phyloP scores from a whole-genome alignment of 2,329 filamentous ascomycete genomes.

The Bipolaris victoriae region DNA sequence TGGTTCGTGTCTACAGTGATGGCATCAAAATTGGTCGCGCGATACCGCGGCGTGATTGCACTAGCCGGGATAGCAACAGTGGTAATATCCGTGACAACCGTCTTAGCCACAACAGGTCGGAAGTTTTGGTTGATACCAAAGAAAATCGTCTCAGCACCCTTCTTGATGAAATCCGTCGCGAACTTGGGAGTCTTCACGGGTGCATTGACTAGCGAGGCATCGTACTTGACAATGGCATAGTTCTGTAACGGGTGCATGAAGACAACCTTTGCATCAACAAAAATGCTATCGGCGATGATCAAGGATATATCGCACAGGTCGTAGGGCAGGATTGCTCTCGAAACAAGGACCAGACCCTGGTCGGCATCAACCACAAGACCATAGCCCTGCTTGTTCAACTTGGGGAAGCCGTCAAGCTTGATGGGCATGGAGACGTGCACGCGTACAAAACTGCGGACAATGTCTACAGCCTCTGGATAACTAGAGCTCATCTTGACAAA shows the following conservation, averaged over 20 bases:
- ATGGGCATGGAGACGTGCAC: slow-evolving; percentile 92
- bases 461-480: slow-evolving; percentile 87
- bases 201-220: slow-evolving; percentile 89
- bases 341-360: slow-evolving; percentile 92
- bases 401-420: slow-evolving; percentile 97
- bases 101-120: slow-evolving; percentile 90
- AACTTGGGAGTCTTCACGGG: slow-evolving; percentile 89
- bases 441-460: slow-evolving; percentile 93
- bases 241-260: slow-evolving; percentile 98
- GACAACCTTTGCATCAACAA: slow-evolving; percentile 90
- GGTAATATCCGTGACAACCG: slow-evolving; percentile 94
- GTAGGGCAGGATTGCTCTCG: slow-evolving; percentile 91
- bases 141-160: slow-evolving; percentile 93
- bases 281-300: slow-evolving; percentile 95
- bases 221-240: slow-evolving; percentile 94
- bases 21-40: slow-evolving; percentile 93
- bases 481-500: slow-evolving; percentile 92
- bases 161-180: slow-evolving; percentile 80
- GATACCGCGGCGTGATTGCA: slow-evolving; percentile 86
- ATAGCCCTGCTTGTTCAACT: slow-evolving; percentile 92
- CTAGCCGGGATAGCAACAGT: slow-evolving; percentile 96
- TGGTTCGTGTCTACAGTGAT: slow-evolving; percentile 96
- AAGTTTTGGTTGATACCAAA: slow-evolving; percentile 98
- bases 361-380: slow-evolving; percentile 97
- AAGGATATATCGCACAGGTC: slow-evolving; percentile 96